These are phyloP conservation scores for Aspergillus sp. DNA, from an alignment of 2,329 filamentous ascomycete genomes.

Conservation along the genomic window DNA sequence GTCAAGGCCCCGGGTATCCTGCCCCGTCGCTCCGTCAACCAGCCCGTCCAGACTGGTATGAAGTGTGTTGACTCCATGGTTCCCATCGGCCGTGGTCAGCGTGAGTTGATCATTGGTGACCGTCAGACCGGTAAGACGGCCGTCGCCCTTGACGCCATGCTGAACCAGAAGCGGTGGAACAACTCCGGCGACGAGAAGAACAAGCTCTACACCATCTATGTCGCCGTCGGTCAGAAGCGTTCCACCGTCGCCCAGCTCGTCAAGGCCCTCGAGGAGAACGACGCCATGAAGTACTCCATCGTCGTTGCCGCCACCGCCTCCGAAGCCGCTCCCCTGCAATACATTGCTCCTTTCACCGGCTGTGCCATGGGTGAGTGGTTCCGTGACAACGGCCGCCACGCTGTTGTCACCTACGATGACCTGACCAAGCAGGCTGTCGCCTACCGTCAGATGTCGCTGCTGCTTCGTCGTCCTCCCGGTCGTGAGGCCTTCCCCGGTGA, in stretches of 20 bases:
- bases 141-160: slow-evolving; percentile 92
- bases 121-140: slow-evolving; percentile 99
- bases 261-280: slow-evolving; percentile 99
- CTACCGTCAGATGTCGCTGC: slow-evolving; percentile 97
- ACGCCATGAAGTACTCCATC: slow-evolving; percentile 96
- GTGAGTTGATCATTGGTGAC: slow-evolving; percentile 99
- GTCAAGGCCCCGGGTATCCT: slow-evolving; percentile 98
- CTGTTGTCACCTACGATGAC: slow-evolving; percentile 88
- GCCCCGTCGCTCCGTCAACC: slow-evolving; percentile 91
- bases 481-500: slow-evolving; percentile 99
- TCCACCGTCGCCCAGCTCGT: slow-evolving; percentile 98
- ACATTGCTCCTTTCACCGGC: slow-evolving; percentile 87
- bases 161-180: slow-evolving; percentile 99
- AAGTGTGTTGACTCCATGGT: slow-evolving; percentile 99
- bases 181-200: slow-evolving; percentile 73
- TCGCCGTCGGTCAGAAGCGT: slow-evolving; percentile 98
- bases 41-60: slow-evolving; percentile 98
- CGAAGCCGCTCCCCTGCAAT: slow-evolving; percentile 91
- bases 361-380: slow-evolving; percentile 62
- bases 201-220: slow-evolving; percentile 99
- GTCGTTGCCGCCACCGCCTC: slow-evolving; percentile 94
- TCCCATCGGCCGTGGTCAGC: slow-evolving; percentile 98
- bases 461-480: slow-evolving; percentile 93
- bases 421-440: slow-evolving; percentile 96
- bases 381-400: slow-evolving; percentile 77